These are phyloP conservation scores for Penicillium steckii DNA, from an alignment of 495 filamentous ascomycete species.

Conservation along the genomic window DNA sequence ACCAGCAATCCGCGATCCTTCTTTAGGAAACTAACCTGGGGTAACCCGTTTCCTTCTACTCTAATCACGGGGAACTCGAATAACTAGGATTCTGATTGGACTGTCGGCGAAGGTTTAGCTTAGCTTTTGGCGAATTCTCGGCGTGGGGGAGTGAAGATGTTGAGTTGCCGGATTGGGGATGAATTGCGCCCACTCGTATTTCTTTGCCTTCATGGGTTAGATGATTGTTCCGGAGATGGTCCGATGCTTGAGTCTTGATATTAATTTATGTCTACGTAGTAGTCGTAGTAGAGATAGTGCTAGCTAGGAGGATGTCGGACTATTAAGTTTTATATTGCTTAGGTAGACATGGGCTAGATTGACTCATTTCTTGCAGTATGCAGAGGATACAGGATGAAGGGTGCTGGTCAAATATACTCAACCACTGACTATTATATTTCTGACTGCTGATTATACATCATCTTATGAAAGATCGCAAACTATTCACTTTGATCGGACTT, in stretches of 20 bases:
- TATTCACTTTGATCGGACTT: no score
- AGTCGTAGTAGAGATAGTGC: no score
- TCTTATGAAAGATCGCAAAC: no score
- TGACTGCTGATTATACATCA: no score
- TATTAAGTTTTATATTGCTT: no score
- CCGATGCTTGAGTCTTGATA: not conserved
- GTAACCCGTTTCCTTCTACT: not conserved
- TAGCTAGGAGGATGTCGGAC: no score
- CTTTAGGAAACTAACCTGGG: not conserved
- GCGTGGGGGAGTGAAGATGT: not conserved
- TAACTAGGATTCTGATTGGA: not conserved
- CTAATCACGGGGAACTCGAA: not conserved
- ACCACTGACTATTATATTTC: no score
- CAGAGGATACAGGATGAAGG: no score
- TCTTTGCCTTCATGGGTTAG: not conserved
- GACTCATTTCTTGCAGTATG: no score
- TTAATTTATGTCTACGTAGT: no score
- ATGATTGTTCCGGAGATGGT: not conserved
- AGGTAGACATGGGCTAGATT: no score
- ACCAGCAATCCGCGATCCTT: not conserved
- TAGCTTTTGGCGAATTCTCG: not conserved
- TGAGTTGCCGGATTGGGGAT: not conserved
- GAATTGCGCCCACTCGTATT: not conserved
- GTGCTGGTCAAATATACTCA: no score
- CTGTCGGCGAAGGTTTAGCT: not conserved